Conservation (phyloP, 2,329 filamentous ascomycete genomes). For the Diaporthe longicolla region DNA sequence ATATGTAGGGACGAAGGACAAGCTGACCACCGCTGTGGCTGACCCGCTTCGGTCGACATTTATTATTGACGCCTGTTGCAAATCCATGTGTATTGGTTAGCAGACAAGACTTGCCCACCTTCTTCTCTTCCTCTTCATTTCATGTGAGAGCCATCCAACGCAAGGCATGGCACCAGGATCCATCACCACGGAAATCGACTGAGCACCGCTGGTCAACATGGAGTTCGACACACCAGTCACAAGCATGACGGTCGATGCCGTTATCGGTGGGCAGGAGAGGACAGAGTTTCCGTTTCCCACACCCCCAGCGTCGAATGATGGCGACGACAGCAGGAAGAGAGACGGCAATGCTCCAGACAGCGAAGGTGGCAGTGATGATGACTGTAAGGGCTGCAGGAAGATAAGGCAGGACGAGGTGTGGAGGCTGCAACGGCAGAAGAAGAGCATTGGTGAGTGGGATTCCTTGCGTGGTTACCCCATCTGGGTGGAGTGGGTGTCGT, state of each 20-base stretch:
- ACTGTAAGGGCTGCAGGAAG: conserved; percentile 37
- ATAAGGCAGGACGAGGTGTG: conserved; percentile 36
- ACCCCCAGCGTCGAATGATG: conserved; percentile 36
- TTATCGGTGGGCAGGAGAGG: background rate
- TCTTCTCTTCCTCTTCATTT: background rate
- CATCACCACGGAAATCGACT: background rate
- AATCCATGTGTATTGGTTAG: background rate
- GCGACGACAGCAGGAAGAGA: background rate
- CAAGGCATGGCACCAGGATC: background rate
- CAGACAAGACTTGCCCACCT: background rate
- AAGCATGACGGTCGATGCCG: background rate
- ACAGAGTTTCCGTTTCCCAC: conserved; percentile 29
- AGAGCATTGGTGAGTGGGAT: conserved; percentile 5
- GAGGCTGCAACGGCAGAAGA: conserved; percentile 29
- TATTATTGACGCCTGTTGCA: background rate
- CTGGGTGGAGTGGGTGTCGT: background rate
- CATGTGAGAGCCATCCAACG: background rate
- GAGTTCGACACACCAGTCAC: background rate
- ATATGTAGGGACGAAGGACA: background rate
- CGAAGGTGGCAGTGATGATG: background rate
- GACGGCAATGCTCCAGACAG: background rate
- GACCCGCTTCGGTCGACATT: background rate
- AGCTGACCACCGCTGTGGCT: background rate
- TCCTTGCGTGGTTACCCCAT: background rate
- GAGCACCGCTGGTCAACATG: background rate